Percentiles rank a stretch among this genome's conserved stretches.
Evolutionary conservation across 306 rosid species (phyloP).

Genomic region (Ormosia emarginata): DNA sequence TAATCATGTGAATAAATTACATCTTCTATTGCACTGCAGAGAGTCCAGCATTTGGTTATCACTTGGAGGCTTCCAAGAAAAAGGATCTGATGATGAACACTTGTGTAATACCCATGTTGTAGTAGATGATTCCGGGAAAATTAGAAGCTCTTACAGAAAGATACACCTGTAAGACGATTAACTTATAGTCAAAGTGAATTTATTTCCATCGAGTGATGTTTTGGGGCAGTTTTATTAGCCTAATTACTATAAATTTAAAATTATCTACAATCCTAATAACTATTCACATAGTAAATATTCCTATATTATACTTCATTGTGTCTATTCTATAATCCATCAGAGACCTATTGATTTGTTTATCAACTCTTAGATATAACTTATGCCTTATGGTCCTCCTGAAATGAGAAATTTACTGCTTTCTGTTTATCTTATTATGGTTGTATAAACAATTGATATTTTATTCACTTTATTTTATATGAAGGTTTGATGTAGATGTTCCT

Average conservation of each 20-base stretch:
- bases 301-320: not conserved
- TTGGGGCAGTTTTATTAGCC: not conserved
- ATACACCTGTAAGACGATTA: conserved; percentile 70
- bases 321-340: not conserved
- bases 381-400: not conserved
- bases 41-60: conserved; percentile 93
- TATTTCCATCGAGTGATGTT: not conserved
- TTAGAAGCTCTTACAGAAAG: conserved; percentile 70
- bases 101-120: conserved; percentile 79
- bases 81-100: conserved; percentile 71
- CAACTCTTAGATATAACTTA: not conserved
- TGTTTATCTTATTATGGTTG: not conserved
- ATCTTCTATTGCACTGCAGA: conserved; percentile 46
- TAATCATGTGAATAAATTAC: not conserved
- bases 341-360: conserved; percentile 1
- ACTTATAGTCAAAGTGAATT: not conserved
- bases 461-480: conserved; percentile 29
- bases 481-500: conserved; percentile 96
- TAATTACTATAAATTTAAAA: not conserved
- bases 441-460: not conserved
- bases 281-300: not conserved
- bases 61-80: conserved; percentile 96
- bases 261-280: not conserved
- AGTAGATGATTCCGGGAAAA: conserved; percentile 77
- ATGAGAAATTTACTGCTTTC: not conserved